A percentile compares a stretch with the other conserved stretches of the same genome.
These are phyloP conservation scores for Tetrahymena borealis DNA, from an alignment of 73 alveolate species.

Conservation along the genomic window DNA sequence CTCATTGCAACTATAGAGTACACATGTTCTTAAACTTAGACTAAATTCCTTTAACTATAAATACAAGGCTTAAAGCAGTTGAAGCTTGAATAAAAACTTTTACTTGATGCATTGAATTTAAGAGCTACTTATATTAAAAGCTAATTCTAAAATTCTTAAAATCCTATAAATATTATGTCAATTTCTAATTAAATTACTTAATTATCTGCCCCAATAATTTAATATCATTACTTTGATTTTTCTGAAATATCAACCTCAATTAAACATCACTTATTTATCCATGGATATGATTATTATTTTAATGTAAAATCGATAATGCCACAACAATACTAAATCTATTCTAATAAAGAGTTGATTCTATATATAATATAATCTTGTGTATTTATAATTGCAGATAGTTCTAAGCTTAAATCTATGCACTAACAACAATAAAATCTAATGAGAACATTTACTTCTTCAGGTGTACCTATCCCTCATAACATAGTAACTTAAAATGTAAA, in stretches of 20 bases:
- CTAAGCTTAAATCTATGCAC: neutral
- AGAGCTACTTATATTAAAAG: neutral
- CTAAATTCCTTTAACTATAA: neutral
- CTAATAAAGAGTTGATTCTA: neutral
- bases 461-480: neutral
- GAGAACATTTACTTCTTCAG: neutral
- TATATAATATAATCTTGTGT: neutral
- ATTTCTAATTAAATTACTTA: neutral
- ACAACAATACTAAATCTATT: neutral
- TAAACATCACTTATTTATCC: neutral
- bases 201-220: neutral
- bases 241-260: neutral
- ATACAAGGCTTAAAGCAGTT: neutral
- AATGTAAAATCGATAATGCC: neutral
- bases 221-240: neutral
- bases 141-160: no score
- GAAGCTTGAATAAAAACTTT: neutral
- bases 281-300: neutral
- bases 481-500: neutral
- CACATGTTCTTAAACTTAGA: neutral
- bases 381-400: neutral
- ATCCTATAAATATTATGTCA: neutral
- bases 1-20: neutral
- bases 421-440: neutral
- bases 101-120: neutral